Conservation (phyloP, 139 green algal species). For the Chlamydomonas sphaeroides region DNA sequence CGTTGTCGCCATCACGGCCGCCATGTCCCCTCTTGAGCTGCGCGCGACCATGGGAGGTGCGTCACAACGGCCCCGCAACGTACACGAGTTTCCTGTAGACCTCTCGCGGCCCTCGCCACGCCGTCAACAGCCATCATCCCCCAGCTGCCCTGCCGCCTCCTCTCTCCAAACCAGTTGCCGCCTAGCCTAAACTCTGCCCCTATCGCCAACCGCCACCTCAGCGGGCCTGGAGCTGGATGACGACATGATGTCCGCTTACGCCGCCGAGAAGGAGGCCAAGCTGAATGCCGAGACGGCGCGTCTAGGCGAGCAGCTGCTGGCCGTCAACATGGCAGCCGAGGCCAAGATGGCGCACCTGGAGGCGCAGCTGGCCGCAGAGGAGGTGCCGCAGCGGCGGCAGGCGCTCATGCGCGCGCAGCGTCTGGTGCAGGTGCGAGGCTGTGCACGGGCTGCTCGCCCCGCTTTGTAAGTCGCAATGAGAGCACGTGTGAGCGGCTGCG, state of each 20-base stretch:
- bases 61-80: too few species aligned
- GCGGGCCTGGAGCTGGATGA: conserved; percentile 33
- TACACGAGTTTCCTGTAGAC: too few species aligned
- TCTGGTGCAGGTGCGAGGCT: conserved; percentile 3
- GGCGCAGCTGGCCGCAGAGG: background rate
- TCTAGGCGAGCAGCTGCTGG: conserved; percentile 7
- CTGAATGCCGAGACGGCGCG: background rate
- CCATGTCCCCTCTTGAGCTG: background rate
- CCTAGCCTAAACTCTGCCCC: too few species aligned
- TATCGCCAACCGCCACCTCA: too few species aligned
- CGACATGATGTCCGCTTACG: conserved; percentile 12
- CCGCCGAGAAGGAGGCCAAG: background rate
- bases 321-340: background rate
- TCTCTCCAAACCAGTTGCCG: too few species aligned
- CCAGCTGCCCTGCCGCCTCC: too few species aligned
- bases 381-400: conserved; percentile 2
- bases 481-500: too few species aligned
- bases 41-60: too few species aligned
- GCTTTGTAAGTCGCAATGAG: too few species aligned
- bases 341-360: conserved; percentile 24
- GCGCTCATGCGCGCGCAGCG: conserved; percentile 27
- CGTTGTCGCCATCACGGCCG: background rate
- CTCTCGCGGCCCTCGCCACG: too few species aligned
- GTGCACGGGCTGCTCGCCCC: too few species aligned
- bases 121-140: too few species aligned